Conservation (phyloP, 2,329 filamentous ascomycete species). For the Exophiala calicioides region DNA sequence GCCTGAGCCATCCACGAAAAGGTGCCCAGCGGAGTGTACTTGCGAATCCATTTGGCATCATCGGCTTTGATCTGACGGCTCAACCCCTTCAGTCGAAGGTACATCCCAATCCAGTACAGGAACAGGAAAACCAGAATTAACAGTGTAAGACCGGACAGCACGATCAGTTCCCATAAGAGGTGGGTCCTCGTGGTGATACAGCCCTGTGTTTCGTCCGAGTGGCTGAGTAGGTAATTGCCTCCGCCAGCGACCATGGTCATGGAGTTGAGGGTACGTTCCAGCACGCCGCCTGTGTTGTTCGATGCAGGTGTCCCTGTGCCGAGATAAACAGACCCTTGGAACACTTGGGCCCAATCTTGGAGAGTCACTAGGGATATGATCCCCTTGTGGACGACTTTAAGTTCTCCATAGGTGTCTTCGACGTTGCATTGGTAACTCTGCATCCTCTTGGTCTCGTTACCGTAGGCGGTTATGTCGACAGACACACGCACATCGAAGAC, state of each 20-base stretch:
- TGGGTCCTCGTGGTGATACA: conserved; percentile 5
- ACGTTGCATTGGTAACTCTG: conserved; percentile 6
- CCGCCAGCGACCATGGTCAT: conserved; percentile 16
- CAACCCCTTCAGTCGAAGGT: not conserved
- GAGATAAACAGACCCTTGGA: conserved; percentile 6
- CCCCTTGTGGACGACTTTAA: not conserved
- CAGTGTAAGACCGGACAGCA: conserved; percentile 2
- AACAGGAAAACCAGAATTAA: not conserved
- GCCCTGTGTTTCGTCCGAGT: conserved; percentile 4
- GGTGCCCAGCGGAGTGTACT: conserved; percentile 2
- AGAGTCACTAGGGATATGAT: conserved; percentile 2
- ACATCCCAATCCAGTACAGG: conserved; percentile 2
- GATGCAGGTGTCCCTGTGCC: conserved; percentile 6
- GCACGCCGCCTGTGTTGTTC: conserved; percentile 3
- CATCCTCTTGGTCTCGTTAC: conserved; percentile 7
- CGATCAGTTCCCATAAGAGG: conserved; percentile 7
- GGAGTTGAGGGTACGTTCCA: conserved; percentile 13
- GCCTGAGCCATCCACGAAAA: conserved; percentile 8
- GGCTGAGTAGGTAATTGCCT: conserved; percentile 7
- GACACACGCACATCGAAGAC: conserved; percentile 9
- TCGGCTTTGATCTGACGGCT: not conserved
- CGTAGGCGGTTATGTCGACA: conserved; percentile 6
- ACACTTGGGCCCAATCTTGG: conserved; percentile 3
- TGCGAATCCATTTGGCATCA: conserved; percentile 2
- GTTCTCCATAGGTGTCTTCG: conserved; percentile 6